Evolutionary conservation across 2,329 filamentous ascomycete genomes (phyloP).

Genomic region (Phialocephala subalpina): DNA sequence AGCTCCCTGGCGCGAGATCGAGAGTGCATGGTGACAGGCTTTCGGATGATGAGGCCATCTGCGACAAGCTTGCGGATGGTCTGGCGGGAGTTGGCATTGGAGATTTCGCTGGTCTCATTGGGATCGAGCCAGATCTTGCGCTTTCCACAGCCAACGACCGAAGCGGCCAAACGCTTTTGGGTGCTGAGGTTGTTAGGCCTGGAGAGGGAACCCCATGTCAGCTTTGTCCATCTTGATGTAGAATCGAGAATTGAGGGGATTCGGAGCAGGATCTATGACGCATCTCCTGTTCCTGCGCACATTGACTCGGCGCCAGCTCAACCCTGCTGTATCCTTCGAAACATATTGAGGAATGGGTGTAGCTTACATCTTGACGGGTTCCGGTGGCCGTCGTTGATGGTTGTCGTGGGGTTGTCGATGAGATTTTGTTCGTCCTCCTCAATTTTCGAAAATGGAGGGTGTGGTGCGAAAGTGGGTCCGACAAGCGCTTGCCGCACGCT

Average conservation of each 20-base stretch:
- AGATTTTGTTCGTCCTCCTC: no score
- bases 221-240: constrained; percentile 22
- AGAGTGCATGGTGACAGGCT: constrained; percentile 99
- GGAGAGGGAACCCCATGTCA: constrained; percentile 45
- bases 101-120: constrained; percentile 99
- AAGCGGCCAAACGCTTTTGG: constrained; percentile 99
- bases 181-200: constrained; percentile 99
- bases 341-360: constrained; percentile 5
- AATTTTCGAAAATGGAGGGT: no score
- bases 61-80: constrained; percentile 99
- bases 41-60: constrained; percentile 99
- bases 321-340: not conserved
- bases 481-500: no score
- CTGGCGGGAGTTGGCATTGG: constrained; percentile 99
- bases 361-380: constrained; percentile 44
- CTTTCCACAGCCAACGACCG: constrained; percentile 98
- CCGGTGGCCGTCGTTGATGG: constrained; percentile 42
- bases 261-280: constrained; percentile 27
- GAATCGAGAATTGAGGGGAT: not conserved
- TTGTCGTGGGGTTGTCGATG: constrained; percentile 42
- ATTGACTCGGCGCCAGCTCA: not conserved
- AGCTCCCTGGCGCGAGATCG: constrained; percentile 95
- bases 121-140: constrained; percentile 99
- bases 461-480: no score
- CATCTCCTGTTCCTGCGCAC: constrained; percentile 20